These are phyloP conservation scores for Phytopythium sindhum DNA, from an alignment of 352 stramenopile species.

Conservation along the genomic window DNA sequence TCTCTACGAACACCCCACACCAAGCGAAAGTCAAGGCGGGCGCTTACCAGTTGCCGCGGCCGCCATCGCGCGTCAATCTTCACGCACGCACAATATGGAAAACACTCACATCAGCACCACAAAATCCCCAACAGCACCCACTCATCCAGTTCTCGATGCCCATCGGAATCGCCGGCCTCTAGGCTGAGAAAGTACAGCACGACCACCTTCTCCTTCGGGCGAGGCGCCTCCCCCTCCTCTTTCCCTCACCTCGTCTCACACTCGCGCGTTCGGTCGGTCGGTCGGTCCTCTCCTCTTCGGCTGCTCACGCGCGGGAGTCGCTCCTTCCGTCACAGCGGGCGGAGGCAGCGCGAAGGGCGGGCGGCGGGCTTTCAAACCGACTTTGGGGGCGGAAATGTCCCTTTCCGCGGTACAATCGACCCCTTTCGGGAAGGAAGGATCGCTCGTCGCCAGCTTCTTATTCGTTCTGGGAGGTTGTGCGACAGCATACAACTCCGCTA, in stretches of 20 bases:
- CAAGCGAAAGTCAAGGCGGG: neutral
- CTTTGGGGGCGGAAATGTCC: slow-evolving; percentile 1
- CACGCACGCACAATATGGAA: neutral
- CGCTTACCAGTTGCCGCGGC: slow-evolving; percentile 21
- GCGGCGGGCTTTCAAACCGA: neutral
- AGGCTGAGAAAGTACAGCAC: neutral
- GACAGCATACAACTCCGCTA: too few relatives aligned
- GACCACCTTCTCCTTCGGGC: too few relatives aligned
- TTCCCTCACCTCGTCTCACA: neutral
- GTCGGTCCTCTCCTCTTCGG: neutral
- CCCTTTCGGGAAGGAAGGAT: neutral
- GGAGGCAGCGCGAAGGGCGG: neutral
- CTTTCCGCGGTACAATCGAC: neutral
- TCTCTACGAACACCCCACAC: neutral
- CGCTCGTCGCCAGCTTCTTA: neutral
- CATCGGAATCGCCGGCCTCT: too few relatives aligned
- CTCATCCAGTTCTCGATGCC: too few relatives aligned
- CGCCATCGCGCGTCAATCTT: slow-evolving; percentile 14
- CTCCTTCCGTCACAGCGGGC: neutral
- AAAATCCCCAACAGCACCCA: too few relatives aligned
- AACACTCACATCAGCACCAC: neutral
- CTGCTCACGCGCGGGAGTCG: neutral
- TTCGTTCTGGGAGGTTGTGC: too few relatives aligned
- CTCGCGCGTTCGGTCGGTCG: neutral
- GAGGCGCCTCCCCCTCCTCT: neutral